A percentile compares a stretch with the other conserved stretches of the same genome.
phyloP scores from a whole-genome alignment of 208 protist genomes.

The Borovskyia barvae region DNA sequence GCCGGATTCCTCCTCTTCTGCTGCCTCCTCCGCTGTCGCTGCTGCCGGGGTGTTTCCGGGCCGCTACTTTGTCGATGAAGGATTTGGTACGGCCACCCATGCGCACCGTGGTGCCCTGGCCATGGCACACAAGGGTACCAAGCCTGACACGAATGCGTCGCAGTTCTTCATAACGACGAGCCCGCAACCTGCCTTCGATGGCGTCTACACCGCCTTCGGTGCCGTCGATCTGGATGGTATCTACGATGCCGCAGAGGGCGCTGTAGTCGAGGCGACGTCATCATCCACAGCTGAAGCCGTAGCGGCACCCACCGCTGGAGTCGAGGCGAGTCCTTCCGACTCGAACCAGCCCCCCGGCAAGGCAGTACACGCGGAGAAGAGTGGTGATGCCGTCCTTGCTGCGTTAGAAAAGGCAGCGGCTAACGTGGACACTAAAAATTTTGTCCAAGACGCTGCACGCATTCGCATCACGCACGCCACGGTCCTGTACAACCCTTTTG shows the following conservation, averaged over 20 bases:
- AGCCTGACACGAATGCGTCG: slow-evolving; percentile 86
- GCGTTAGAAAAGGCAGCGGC: slow-evolving; percentile 42
- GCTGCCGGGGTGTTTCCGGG: slow-evolving; percentile 10
- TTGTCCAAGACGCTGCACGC: slow-evolving; percentile 34
- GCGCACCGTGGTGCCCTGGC: slow-evolving; percentile 86
- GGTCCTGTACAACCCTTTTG: slow-evolving; percentile 86
- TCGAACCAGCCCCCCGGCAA: too few relatives aligned
- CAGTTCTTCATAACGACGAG: slow-evolving; percentile 87
- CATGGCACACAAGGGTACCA: slow-evolving; percentile 94
- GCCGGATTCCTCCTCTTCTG: background rate
- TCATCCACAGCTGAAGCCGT: background rate
- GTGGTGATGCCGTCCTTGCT: slow-evolving; percentile 50
- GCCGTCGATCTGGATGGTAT: slow-evolving; percentile 57
- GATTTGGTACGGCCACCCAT: slow-evolving; percentile 91
- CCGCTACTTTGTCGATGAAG: slow-evolving; percentile 81
- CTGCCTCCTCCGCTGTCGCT: background rate
- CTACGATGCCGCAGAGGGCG: slow-evolving; percentile 8
- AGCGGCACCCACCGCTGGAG: background rate
- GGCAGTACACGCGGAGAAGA: slow-evolving; percentile 10
- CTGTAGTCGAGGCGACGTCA: slow-evolving; percentile 2
- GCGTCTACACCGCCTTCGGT: slow-evolving; percentile 96
- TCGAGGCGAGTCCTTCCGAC: too few relatives aligned
- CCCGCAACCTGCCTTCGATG: slow-evolving; percentile 65
- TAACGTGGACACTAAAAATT: slow-evolving; percentile 52
- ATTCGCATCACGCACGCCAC: slow-evolving; percentile 49